phyloP scores from a whole-genome alignment of 2,329 filamentous ascomycete species.

The Massarina eburnea region DNA sequence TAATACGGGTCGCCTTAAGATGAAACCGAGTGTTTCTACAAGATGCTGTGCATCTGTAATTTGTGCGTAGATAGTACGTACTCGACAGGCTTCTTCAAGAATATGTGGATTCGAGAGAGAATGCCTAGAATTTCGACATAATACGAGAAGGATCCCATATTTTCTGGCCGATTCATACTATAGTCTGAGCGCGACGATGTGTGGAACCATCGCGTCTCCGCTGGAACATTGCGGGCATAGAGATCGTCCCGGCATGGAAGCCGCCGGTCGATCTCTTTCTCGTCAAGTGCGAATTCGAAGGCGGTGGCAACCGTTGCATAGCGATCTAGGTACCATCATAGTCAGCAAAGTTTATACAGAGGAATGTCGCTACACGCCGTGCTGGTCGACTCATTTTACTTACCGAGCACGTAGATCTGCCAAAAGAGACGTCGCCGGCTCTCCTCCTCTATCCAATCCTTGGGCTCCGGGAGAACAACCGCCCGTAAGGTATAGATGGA shows the following conservation, averaged over 20 bases:
- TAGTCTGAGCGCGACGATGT: constrained; percentile 57
- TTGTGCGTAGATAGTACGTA: background rate
- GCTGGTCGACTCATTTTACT: background rate
- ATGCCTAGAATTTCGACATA: constrained; percentile 90
- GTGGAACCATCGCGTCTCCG: constrained; percentile 82
- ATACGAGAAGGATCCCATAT: constrained; percentile 83
- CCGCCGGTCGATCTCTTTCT: constrained; percentile 85
- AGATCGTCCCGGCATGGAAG: constrained; percentile 86
- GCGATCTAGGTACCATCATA: constrained; percentile 56
- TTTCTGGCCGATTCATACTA: constrained; percentile 70
- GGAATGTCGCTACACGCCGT: too few relatives aligned
- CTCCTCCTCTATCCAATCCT: constrained; percentile 88
- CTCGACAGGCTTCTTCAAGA: constrained; percentile 73
- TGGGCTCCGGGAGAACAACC: constrained; percentile 79
- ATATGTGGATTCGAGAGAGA: constrained; percentile 82
- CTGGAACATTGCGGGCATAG: constrained; percentile 79
- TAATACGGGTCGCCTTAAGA: too few relatives aligned
- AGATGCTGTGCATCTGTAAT: too few relatives aligned
- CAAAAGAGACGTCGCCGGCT: constrained; percentile 82
- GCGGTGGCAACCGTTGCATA: constrained; percentile 90
- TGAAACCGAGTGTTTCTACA: too few relatives aligned
- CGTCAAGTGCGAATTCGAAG: constrained; percentile 86
- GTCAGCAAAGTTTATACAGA: background rate
- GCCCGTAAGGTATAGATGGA: constrained; percentile 89
- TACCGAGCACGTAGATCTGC: constrained; percentile 79